Evolutionary conservation across 2,329 filamentous ascomycete genomes (phyloP).

Genomic region (Pyrenophora seminiperda): DNA sequence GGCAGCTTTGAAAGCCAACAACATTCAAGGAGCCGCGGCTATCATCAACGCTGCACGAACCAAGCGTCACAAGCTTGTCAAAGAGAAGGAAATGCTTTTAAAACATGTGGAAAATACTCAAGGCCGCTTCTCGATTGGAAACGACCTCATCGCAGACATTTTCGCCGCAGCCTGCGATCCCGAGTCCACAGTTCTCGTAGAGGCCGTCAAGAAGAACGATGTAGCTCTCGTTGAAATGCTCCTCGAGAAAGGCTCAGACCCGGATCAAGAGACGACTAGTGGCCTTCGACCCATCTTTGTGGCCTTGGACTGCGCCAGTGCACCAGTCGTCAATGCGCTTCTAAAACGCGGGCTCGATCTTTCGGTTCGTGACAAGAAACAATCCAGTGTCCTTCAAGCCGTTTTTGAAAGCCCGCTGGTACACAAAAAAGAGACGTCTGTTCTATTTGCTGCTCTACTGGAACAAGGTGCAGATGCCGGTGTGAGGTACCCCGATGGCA

Average conservation of each 20-base stretch:
- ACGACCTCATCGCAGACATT: constrained; percentile 42
- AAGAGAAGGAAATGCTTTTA: constrained; percentile 42
- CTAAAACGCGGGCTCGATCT: constrained; percentile 38
- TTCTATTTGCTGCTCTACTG: constrained; percentile 32
- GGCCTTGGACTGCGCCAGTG: constrained; percentile 33
- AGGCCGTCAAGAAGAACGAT: constrained; percentile 41
- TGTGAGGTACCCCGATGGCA: constrained; percentile 34
- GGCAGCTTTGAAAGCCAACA: constrained; percentile 32
- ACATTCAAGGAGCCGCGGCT: constrained; percentile 38
- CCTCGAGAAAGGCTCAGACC: constrained; percentile 37
- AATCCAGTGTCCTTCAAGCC: constrained; percentile 35
- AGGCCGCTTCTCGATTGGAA: constrained; percentile 35
- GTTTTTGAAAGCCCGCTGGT: constrained; percentile 31
- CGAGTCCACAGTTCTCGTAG: constrained; percentile 41
- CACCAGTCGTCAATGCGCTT: constrained; percentile 33
- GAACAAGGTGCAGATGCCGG: constrained; percentile 30
- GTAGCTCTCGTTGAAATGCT: constrained; percentile 36
- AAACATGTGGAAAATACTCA: constrained; percentile 37
- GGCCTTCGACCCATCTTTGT: constrained; percentile 37
- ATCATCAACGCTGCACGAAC: constrained; percentile 40
- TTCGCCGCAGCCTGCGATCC: constrained; percentile 42
- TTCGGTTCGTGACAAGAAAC: constrained; percentile 27
- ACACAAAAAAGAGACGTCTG: constrained; percentile 32
- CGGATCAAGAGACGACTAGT: constrained; percentile 30
- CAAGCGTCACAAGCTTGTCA: constrained; percentile 30